phyloP scores from a whole-genome alignment of 2,329 filamentous ascomycete genomes.

The Plenodomus tracheiphilus region DNA sequence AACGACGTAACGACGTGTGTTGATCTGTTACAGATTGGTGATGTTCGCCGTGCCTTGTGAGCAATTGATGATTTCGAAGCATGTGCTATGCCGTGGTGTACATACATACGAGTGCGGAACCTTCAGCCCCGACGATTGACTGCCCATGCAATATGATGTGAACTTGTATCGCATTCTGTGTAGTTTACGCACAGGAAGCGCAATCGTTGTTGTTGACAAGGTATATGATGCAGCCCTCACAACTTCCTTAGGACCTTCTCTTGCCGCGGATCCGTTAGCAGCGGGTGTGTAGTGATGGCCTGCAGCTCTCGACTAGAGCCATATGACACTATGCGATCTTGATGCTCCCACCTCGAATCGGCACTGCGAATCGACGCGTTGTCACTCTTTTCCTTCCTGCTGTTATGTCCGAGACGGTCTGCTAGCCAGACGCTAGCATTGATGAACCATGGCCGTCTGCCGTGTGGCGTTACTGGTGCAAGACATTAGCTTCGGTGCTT shows the following conservation, averaged over 20 bases:
- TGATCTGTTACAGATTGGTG: neutral
- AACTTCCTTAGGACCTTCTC: constrained; percentile 34
- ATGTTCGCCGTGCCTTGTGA: neutral
- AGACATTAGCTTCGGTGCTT: constrained; percentile 14
- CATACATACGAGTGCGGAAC: neutral
- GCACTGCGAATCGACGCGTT: constrained; percentile 29
- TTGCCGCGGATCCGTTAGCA: constrained; percentile 27
- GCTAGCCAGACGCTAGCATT: constrained; percentile 29
- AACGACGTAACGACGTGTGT: neutral
- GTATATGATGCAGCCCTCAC: neutral
- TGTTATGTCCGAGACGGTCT: constrained; percentile 21
- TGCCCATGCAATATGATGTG: neutral
- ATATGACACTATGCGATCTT: constrained; percentile 30
- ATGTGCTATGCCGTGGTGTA: neutral
- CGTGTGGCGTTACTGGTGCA: constrained; percentile 36
- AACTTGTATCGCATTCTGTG: too few species aligned
- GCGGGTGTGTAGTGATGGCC: constrained; percentile 26
- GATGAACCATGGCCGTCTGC: constrained; percentile 40
- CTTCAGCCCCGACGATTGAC: neutral
- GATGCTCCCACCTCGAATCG: constrained; percentile 26
- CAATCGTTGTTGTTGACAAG: neutral
- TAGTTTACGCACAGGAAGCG: neutral
- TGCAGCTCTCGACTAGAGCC: constrained; percentile 34
- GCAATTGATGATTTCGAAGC: neutral
- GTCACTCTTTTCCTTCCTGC: constrained; percentile 16